Evolutionary conservation across 2,329 filamentous ascomycete genomes (phyloP).

Genomic region (Pochonia chlamydosporia): DNA sequence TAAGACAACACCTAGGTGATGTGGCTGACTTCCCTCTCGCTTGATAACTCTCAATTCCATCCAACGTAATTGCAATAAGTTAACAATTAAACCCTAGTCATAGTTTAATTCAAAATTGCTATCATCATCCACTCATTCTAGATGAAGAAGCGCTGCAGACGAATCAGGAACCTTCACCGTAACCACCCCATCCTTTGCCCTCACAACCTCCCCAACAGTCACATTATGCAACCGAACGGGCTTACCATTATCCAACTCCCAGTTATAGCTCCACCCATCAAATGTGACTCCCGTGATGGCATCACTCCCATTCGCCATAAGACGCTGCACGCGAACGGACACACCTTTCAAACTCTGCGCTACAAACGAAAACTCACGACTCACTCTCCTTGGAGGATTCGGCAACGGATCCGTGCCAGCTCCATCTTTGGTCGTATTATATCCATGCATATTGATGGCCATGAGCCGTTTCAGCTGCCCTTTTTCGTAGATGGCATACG

Average conservation of each 20-base stretch:
- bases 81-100: no score
- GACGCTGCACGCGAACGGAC: conserved; percentile 35
- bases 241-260: conserved; percentile 47
- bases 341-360: conserved; percentile 6
- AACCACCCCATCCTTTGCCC: conserved; percentile 29
- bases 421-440: conserved; percentile 51
- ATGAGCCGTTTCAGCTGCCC: conserved; percentile 40
- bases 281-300: conserved; percentile 56
- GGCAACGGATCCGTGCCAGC: conserved; percentile 17
- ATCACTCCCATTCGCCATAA: conserved; percentile 58
- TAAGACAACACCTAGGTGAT: no score
- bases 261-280: conserved; percentile 57
- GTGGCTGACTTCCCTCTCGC: no score
- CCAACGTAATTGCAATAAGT: no score
- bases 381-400: conserved; percentile 22
- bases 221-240: conserved; percentile 51
- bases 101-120: not conserved
- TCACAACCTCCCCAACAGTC: conserved; percentile 41
- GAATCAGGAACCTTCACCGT: conserved; percentile 36
- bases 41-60: no score
- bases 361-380: conserved; percentile 29
- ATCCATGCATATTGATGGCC: conserved; percentile 52
- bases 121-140: not conserved
- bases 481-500: conserved; percentile 37
- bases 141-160: conserved; percentile 30